Base-by-base conservation (phyloP, 345 rosid genomes). In the Salix udensis region DNA sequence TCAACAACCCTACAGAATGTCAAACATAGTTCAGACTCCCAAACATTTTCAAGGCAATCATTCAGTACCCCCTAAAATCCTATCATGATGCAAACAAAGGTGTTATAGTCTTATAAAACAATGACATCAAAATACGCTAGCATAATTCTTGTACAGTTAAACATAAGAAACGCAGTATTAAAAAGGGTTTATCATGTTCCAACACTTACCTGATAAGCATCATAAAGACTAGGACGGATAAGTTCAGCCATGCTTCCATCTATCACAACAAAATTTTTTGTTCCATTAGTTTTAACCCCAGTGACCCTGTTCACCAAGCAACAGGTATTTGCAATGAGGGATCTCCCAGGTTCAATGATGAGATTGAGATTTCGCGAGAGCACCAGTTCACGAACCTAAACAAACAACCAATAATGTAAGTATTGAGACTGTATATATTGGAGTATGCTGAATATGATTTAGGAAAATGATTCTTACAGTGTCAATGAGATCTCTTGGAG, bases 161-260 rank as follows among this genome's bases (percentile, higher is more conserved):
- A 52, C 40, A 9, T 37, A 15, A 23, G 4, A 26, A 23, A 11
- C 14, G 28, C 61, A 40, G 42, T 7, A 24, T 52, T 21, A 36
- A 58, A 58, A 60, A 60, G 24, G 12, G 39, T 37, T 44, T 44
- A 71, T 40, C 37, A 67, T 34, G 26, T 37, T 12, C 7, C 2
- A 64, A 16, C 58, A 77, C 84, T 84, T 80, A 96, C 99, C 84
- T 96, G 98, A 81, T 96, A 96, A 42, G 99, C 98, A 80, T 81
- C 98, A 75, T 96, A 96, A 36, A 96, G 98, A 87, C 98, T 96
- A 8, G 97, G 99, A 66, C 98, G 98, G 81, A 96, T 96, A 39
- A 94, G 97, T 78, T 96, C 98, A 66, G 97, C 94, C 97, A 94
- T 96, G 87, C 99, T 96, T 65, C 99, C 98, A 85, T 96, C 98